Evolutionary conservation across 2,329 filamentous ascomycete species (phyloP).

Genomic region (Beauveria scarabaeidicola): DNA sequence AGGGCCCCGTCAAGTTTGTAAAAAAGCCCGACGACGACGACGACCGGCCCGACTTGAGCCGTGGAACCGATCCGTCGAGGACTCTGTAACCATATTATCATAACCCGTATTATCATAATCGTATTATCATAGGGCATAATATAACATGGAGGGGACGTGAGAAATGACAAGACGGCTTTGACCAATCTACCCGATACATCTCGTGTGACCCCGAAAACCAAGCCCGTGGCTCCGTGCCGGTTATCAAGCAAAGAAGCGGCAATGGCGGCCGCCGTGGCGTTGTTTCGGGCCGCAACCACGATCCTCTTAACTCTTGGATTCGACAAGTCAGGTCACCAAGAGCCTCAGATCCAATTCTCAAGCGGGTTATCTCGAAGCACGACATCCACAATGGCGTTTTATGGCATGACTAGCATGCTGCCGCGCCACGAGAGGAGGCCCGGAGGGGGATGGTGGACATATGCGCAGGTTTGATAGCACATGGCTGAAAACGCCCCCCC

Average conservation of each 20-base stretch:
- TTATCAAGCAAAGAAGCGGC: background rate
- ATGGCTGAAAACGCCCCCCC: background rate
- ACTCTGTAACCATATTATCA: background rate
- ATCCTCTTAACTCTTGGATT: background rate
- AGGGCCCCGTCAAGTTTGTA: slow-evolving; percentile 11
- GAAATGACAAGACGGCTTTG: background rate
- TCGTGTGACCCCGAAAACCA: background rate
- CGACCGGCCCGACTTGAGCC: background rate
- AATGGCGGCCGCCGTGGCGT: background rate
- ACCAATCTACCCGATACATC: background rate
- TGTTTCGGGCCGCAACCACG: slow-evolving; percentile 2
- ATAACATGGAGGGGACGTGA: background rate
- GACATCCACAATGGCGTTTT: background rate
- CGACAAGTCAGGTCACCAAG: background rate
- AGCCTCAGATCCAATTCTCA: background rate
- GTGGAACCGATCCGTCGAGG: background rate
- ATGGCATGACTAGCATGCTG: background rate
- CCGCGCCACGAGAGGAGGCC: too few species aligned
- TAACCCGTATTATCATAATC: too few species aligned
- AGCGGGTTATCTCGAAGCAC: background rate
- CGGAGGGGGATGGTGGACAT: too few species aligned
- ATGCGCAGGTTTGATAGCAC: background rate
- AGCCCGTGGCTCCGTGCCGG: background rate
- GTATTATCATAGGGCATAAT: too few species aligned
- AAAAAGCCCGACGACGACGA: background rate